Base-by-base conservation (phyloP, 2,329 filamentous ascomycete genomes). In the Exserohilum rostratum region DNA sequence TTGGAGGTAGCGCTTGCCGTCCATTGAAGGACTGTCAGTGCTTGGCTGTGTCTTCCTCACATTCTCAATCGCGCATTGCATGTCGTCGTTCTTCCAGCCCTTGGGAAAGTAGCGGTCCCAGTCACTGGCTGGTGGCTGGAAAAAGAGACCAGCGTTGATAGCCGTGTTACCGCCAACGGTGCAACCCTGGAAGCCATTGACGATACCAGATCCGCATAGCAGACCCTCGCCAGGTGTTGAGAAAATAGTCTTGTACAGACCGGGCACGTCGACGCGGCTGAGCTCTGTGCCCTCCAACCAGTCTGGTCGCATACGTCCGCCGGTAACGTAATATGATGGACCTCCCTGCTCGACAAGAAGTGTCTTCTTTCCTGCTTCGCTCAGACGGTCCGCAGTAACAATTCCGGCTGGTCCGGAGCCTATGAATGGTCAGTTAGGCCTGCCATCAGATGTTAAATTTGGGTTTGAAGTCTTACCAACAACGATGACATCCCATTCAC, bases 131-230 rank as follows among this genome's bases (percentile, higher is more conserved):
- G 82, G 82, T 5, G 82, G 82, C 55, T 83, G 77, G 56, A 83
- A 83, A 65, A 78, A 83, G 1, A 84, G 65, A 7, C 81, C 81
- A 5, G 82, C 82, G 50, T 84, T 84, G 67, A 84, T 81, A 9
- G 82, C 81, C 42, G 78, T 81, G 52, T 77, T 79, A 7, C 82
- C 82, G 5, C 82, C 82, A 12, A 83, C 72, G 0, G 80, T 79
- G 64, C 83, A 85, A 25, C 78, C 83, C 20, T 79, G 75, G 57
- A 76, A 82, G 9, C 76, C 77, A 30, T 76, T 76, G 12, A 79
- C 69, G 3, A 76, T 63, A 6, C 76, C 73, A 2, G 75, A 57
- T 13, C 60, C 35, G 57, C 82, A 83, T 2, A 76, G 64, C 18
- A 83, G 62, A 35, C 60, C 61, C 27, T 76, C 74, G 1, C 34